Conservation (phyloP, 192 early-diverging fungal species). For the Piromyces finnis region DNA sequence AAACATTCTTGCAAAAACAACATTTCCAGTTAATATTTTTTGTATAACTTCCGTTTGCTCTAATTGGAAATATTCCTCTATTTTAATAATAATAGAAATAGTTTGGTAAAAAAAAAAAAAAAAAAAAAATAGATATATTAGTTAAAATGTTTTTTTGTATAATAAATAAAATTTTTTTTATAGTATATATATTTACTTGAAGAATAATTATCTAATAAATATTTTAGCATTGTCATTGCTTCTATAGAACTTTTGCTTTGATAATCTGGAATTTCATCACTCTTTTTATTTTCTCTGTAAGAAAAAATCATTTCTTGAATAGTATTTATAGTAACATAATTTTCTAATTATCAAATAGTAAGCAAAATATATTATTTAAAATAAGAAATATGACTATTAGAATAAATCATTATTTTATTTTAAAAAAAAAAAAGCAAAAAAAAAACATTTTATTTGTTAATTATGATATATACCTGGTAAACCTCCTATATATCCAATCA, state of each 20-base stretch:
- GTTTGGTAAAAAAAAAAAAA: too few species aligned
- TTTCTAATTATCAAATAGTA: too few species aligned
- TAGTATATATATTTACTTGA: background rate
- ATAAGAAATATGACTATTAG: too few species aligned
- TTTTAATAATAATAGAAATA: background rate
- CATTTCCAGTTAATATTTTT: background rate
- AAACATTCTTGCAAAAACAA: background rate
- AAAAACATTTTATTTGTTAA: too few species aligned
- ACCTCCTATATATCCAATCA: background rate
- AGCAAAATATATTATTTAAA: too few species aligned
- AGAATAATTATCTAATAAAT: background rate
- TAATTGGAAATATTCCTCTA: background rate
- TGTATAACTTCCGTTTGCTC: background rate
- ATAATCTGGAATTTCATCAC: background rate
- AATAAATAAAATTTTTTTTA: too few species aligned
- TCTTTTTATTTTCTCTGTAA: background rate
- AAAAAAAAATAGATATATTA: too few species aligned
- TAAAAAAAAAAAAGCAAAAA: too few species aligned
- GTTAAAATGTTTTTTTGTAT: too few species aligned
- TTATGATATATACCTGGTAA: background rate
- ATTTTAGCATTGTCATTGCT: background rate
- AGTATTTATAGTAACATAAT: background rate
- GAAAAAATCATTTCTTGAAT: background rate
- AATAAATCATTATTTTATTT: too few species aligned
- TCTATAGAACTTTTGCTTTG: background rate